phyloP scores from a whole-genome alignment of 2,329 filamentous ascomycete species.

The Colletotrichum nymphaeae region DNA sequence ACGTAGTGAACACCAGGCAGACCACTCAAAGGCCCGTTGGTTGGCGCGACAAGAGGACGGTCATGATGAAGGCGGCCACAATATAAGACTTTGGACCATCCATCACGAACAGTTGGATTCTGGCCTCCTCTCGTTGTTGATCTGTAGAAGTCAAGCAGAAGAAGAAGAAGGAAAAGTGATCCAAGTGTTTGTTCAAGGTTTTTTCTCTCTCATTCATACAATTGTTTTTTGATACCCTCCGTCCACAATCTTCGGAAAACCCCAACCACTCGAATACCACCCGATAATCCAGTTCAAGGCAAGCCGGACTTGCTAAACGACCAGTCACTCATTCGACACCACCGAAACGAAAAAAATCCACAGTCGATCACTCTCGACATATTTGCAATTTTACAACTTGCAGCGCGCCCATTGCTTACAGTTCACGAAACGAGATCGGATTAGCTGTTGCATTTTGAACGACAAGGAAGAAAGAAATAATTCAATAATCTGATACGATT shows the following conservation, averaged over 20 bases:
- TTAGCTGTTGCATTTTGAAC: slow-evolving; percentile 5
- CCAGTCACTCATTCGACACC: slow-evolving; percentile 57
- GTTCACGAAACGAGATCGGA: slow-evolving; percentile 10
- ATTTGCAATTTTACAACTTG: slow-evolving; percentile 23
- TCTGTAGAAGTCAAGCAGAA: slow-evolving; percentile 55
- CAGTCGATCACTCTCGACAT: background rate
- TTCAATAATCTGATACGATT: slow-evolving; percentile 34
- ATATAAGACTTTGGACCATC: slow-evolving; percentile 69
- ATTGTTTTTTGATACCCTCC: slow-evolving; percentile 46
- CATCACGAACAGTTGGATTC: slow-evolving; percentile 52
- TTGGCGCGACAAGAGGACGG: slow-evolving; percentile 40
- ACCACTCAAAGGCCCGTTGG: slow-evolving; percentile 31
- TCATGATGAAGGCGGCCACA: slow-evolving; percentile 57
- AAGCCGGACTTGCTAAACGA: slow-evolving; percentile 71
- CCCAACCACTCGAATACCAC: slow-evolving; percentile 34
- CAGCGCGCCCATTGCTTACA: slow-evolving; percentile 2
- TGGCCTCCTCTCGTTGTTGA: slow-evolving; percentile 52
- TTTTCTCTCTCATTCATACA: slow-evolving; percentile 53
- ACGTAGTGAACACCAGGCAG: slow-evolving; percentile 30
- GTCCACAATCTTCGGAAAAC: slow-evolving; percentile 45
- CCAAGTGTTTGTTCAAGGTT: slow-evolving; percentile 62
- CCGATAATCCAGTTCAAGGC: slow-evolving; percentile 56
- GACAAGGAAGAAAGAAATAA: slow-evolving; percentile 32
- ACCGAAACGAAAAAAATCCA: background rate
- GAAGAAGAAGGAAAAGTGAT: slow-evolving; percentile 54